phyloP scores from a whole-genome alignment of 169 alveolate species.

The Plasmodium knowlesi region DNA sequence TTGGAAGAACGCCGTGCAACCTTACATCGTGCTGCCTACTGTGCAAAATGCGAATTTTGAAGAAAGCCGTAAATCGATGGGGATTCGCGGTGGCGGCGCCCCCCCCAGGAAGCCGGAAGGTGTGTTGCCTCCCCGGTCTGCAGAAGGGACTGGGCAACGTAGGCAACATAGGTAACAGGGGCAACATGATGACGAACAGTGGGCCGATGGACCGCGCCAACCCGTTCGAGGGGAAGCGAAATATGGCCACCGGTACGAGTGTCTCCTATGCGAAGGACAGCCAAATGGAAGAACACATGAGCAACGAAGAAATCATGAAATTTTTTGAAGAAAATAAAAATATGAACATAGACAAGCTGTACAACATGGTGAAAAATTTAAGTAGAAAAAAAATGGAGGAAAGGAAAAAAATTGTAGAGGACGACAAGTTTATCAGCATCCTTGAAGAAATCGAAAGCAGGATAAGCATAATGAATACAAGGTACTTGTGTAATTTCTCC shows the following conservation, averaged over 20 bases:
- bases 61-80: conserved; percentile 21
- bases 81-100: not conserved
- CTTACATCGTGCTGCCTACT: not conserved
- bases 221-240: not conserved
- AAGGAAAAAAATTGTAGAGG: conserved; percentile 46
- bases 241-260: conserved; percentile 8
- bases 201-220: not conserved
- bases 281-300: conserved; percentile 45
- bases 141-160: not conserved
- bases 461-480: conserved; percentile 58
- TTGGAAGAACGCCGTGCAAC: not conserved
- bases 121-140: not conserved
- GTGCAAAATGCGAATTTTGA: conserved; percentile 44
- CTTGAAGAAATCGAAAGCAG: conserved; percentile 75
- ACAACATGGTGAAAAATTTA: conserved; percentile 61
- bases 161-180: not conserved
- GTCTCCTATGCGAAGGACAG: not conserved
- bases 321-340: conserved; percentile 71
- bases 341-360: conserved; percentile 73
- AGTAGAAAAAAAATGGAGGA: conserved; percentile 72
- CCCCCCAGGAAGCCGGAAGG: not conserved
- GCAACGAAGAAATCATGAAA: conserved; percentile 52
- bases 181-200: not conserved
- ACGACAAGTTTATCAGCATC: conserved; percentile 50
- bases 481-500: conserved; percentile 68